Conservation (phyloP, 495 filamentous ascomycete genomes). For the Tuber melanosporum region DNA sequence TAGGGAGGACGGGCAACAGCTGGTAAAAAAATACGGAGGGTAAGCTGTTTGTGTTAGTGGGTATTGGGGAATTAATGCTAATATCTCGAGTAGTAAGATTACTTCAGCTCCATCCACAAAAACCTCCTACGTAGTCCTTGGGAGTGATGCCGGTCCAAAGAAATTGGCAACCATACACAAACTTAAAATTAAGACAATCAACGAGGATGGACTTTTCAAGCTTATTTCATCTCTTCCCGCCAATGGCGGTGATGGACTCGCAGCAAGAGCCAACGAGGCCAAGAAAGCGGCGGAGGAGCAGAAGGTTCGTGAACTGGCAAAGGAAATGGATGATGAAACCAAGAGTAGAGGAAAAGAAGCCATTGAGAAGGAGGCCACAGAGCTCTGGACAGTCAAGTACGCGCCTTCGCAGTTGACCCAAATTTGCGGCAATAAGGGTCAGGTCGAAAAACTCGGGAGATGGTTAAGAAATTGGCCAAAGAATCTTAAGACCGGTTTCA, state of each 20-base stretch:
- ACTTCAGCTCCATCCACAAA: conserved; percentile 79
- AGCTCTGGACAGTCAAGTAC: conserved; percentile 95
- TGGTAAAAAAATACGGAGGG: conserved; percentile 90
- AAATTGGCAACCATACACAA: conserved; percentile 84
- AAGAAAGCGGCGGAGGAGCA: conserved; percentile 77
- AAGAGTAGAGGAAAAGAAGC: conserved; percentile 44
- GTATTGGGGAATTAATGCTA: conserved; percentile 58
- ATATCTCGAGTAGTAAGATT: conserved; percentile 57
- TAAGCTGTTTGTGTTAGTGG: conserved; percentile 63
- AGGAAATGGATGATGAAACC: conserved; percentile 68
- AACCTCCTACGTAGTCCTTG: conserved; percentile 88
- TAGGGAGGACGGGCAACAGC: conserved; percentile 74
- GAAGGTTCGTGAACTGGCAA: conserved; percentile 67
- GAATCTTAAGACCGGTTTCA: conserved; percentile 65
- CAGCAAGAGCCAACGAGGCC: conserved; percentile 72
- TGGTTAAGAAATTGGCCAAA: conserved; percentile 82
- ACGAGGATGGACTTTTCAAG: conserved; percentile 84
- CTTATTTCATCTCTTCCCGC: conserved; percentile 78
- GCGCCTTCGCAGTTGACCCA: conserved; percentile 74
- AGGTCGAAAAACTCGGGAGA: conserved; percentile 77
- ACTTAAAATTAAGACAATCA: conserved; percentile 75
- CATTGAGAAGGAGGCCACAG: conserved; percentile 50
- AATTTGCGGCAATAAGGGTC: conserved; percentile 90
- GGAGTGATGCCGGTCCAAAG: conserved; percentile 82
- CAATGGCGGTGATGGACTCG: conserved; percentile 76